Evolutionary conservation across 73 alveolate genomes (phyloP).

Genomic region (Stentor coeruleus): DNA sequence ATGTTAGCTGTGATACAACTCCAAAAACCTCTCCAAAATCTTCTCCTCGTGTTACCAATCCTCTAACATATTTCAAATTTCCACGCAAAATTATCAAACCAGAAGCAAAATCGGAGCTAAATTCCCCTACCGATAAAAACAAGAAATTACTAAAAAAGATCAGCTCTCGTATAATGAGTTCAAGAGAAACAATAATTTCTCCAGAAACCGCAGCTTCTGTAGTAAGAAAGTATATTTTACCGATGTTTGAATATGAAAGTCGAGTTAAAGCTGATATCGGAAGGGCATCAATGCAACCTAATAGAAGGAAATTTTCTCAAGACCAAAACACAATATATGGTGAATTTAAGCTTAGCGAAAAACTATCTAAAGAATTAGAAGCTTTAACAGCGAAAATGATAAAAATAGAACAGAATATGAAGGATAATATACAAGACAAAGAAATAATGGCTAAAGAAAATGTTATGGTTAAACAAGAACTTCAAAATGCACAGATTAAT

Average conservation of each 20-base stretch:
- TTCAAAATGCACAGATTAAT: neutral
- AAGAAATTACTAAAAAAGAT: neutral
- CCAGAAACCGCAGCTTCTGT: constrained; percentile 60
- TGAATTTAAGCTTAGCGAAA: constrained; percentile 53
- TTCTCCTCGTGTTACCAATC: neutral
- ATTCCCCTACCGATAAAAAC: neutral
- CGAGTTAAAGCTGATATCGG: neutral
- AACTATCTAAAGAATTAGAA: constrained; percentile 17
- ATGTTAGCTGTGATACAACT: neutral
- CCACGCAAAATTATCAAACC: neutral
- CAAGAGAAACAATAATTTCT: constrained; percentile 1
- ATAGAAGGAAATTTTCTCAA: neutral
- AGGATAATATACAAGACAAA: neutral
- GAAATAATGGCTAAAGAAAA: neutral
- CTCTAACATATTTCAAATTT: no score
- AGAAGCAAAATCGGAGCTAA: neutral
- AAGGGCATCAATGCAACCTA: neutral
- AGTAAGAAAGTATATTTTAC: constrained; percentile 44
- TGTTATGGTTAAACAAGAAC: neutral
- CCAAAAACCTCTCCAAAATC: neutral
- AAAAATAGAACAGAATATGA: neutral
- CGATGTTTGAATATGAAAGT: constrained; percentile 49
- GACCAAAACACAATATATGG: constrained; percentile 39
- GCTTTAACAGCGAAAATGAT: neutral
- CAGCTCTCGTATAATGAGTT: neutral